These are phyloP conservation scores for Angomonas desouzai DNA, from an alignment of 208 protist species.

Conservation along the genomic window DNA sequence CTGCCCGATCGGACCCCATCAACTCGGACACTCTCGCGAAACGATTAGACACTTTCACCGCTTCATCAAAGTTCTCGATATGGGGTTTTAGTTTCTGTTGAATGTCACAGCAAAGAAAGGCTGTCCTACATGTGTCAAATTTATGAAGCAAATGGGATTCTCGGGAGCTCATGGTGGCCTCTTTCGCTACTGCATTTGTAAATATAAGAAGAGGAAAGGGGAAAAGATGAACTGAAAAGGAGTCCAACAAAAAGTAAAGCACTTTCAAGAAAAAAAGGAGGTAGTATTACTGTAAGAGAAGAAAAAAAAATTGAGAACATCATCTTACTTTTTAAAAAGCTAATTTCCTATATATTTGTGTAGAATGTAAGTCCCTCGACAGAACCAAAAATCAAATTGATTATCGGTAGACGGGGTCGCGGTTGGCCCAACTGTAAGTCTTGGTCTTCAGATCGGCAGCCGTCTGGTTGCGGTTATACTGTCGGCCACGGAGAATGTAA, in stretches of 20 bases:
- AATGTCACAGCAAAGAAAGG: slow-evolving; percentile 68
- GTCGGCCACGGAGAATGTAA: slow-evolving; percentile 85
- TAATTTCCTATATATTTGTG: neutral
- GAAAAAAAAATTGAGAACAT: slow-evolving; percentile 1
- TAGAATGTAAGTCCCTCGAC: neutral
- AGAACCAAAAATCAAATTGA: neutral
- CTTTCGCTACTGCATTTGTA: too few relatives aligned
- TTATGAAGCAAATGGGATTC: neutral
- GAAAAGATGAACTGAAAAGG: slow-evolving; percentile 1
- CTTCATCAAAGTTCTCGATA: slow-evolving; percentile 37
- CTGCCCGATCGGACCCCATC: slow-evolving; percentile 22
- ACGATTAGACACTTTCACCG: slow-evolving; percentile 44
- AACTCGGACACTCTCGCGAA: slow-evolving; percentile 32
- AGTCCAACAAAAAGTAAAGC: slow-evolving; percentile 1
- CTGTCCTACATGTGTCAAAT: slow-evolving; percentile 33
- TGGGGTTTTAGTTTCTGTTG: slow-evolving; percentile 38
- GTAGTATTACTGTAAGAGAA: neutral
- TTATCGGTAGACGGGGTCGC: slow-evolving; percentile 86
- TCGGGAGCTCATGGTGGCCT: slow-evolving; percentile 5
- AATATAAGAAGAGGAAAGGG: neutral
- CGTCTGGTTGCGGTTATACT: slow-evolving; percentile 83
- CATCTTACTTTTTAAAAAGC: too few relatives aligned
- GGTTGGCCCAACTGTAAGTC: slow-evolving; percentile 89
- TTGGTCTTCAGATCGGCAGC: slow-evolving; percentile 88
- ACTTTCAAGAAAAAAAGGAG: slow-evolving; percentile 6